These are phyloP conservation scores for Diutina scorzettiae DNA, from an alignment of 1,139 yeast species.

Conservation along the genomic window DNA sequence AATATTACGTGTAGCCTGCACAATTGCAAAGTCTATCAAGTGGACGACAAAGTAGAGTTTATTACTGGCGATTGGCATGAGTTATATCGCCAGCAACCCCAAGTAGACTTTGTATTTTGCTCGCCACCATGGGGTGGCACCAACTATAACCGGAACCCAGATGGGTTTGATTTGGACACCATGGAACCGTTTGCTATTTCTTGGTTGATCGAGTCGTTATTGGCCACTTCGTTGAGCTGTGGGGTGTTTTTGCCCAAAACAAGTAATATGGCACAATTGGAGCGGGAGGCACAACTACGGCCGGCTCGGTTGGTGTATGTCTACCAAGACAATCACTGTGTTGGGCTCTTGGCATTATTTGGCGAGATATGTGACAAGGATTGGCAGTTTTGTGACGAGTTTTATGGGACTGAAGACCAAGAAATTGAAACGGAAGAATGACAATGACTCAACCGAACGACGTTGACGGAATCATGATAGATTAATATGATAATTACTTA, in stretches of 20 bases:
- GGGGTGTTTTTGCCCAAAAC: conserved; percentile 72
- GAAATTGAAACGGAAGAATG: no score
- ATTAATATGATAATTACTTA: no score
- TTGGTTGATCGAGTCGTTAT: conserved; percentile 30
- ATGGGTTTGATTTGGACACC: conserved; percentile 11
- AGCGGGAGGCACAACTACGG: background rate
- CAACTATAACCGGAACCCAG: conserved; percentile 28
- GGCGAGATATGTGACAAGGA: background rate
- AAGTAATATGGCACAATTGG: conserved; percentile 45
- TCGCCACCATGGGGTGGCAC: conserved; percentile 99
- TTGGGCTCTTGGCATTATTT: conserved; percentile 38
- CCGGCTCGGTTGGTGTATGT: conserved; percentile 32
- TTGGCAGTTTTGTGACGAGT: background rate
- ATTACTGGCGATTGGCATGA: conserved; percentile 46
- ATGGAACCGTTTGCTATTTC: conserved; percentile 41
- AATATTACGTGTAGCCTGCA: conserved; percentile 57
- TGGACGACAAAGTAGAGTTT: conserved; percentile 35
- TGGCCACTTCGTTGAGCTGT: conserved; percentile 36
- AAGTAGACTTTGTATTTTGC: conserved; percentile 40
- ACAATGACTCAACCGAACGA: no score
- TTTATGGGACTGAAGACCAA: no score
- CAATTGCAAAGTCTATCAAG: conserved; percentile 65
- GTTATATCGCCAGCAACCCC: conserved; percentile 14
- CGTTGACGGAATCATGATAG: no score
- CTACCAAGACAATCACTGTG: conserved; percentile 27